Conservation (phyloP, 1,284 basidiomycete genomes). For the Ustilago lituana region DNA sequence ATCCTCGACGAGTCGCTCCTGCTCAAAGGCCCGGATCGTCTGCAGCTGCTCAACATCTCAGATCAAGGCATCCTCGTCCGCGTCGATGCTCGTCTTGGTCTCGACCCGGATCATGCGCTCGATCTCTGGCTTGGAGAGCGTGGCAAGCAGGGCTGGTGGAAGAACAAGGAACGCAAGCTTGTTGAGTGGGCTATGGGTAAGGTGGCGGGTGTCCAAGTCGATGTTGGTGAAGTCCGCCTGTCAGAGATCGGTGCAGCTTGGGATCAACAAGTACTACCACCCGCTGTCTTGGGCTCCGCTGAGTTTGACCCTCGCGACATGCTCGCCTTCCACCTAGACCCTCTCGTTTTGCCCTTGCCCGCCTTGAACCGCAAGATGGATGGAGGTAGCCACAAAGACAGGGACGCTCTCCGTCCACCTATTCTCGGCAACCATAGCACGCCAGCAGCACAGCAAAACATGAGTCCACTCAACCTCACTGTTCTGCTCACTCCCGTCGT, state of each 20-base stretch:
- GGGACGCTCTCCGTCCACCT: conserved; percentile 30
- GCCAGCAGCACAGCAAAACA: conserved; percentile 46
- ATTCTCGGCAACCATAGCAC: conserved; percentile 51
- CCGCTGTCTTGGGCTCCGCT: conserved; percentile 1
- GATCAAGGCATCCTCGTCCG: conserved; percentile 54
- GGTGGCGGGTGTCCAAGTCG: conserved; percentile 56
- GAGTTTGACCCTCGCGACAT: conserved; percentile 45
- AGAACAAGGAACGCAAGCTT: conserved; percentile 52
- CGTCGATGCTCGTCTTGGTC: conserved; percentile 57
- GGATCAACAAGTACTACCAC: conserved; percentile 15
- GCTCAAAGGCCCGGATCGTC: conserved; percentile 56
- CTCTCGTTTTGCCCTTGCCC: conserved; percentile 58
- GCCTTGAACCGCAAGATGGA: conserved; percentile 33
- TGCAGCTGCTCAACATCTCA: conserved; percentile 56
- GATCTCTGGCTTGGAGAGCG: conserved; percentile 58
- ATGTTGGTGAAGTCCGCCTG: conserved; percentile 52
- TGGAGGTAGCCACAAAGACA: conserved; percentile 12
- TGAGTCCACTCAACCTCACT: conserved; percentile 56
- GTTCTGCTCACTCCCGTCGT: conserved; percentile 58
- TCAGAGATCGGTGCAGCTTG: conserved; percentile 44
- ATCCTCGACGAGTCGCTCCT: conserved; percentile 56
- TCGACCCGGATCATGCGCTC: conserved; percentile 57
- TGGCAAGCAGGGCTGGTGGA: conserved; percentile 47
- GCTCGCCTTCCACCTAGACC: conserved; percentile 59
- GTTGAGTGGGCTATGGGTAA: conserved; percentile 61